Base-by-base conservation (phyloP, 1,284 basidiomycete genomes). In the Ceratobasidium sp. region DNA sequence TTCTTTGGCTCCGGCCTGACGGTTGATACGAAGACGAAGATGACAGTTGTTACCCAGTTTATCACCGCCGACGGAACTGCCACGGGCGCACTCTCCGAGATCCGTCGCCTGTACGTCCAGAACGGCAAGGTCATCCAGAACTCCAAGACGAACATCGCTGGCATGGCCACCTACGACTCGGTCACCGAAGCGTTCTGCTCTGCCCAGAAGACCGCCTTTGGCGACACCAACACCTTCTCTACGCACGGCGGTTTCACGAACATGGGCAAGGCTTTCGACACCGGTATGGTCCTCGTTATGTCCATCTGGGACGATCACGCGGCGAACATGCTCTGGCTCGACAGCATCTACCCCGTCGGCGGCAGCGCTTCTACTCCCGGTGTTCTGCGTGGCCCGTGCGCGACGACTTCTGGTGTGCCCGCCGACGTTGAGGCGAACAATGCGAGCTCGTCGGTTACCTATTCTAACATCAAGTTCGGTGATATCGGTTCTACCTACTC, bases 11-110 rank as follows among this genome's bases (percentile, higher is more conserved):
- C 79, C 77, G 63, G 63, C 31, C 11, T 65, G 11, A 86, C 83
- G 73, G 83, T 87, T 80, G 85, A 88, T 81, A 87, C 86, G 79
- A 84, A 71, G 79, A 78, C 82, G 78, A 83, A 82, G 77, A 82
- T 87, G 82, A 88, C 87, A 62, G 86, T 88, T 78, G 86, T 88
- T 77, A 89, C 87, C 63, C 87, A 89, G 79, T 88, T 88, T 84
- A 76, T 87, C 79, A 87, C 87, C 77, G 78, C 79, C 76, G 83
- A 85, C 82, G 84, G 84, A 77, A 84, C 85, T 24, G 79, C 84
- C 73, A 80, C 81, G 71, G 87, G 87, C 69, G 81, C 80, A 27
- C 85, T 84, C 81, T 82, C 81, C 54, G 86, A 87, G 80, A 89
- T 88, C 81, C 85, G 85, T 75, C 86, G 87, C 71, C 76, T 88